A percentile compares a stretch with the other conserved stretches of the same genome.
Evolutionary conservation across 805 yeast species (phyloP).

Genomic region (Torulaspora indica): DNA sequence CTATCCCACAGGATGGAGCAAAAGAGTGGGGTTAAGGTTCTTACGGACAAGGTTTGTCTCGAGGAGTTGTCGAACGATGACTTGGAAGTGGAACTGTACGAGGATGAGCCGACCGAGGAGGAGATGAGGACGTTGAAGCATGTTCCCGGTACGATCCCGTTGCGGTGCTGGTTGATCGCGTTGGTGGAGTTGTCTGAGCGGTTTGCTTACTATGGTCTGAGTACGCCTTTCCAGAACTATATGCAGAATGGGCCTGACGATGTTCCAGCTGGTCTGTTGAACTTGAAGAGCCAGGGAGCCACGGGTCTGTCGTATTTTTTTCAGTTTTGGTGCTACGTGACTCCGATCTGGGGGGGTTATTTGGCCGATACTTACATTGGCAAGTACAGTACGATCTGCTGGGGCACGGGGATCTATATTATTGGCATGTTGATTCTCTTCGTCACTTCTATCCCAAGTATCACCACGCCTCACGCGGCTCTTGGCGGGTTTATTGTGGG

Average conservation of each 20-base stretch:
- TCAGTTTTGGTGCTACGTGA: conserved; percentile 78
- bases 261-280: conserved; percentile 51
- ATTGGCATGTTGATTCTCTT: conserved; percentile 60
- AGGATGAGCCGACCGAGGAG: conserved; percentile 30
- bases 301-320: conserved; percentile 69
- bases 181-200: conserved; percentile 77
- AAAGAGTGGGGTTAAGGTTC: conserved; percentile 2
- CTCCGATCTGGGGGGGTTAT: conserved; percentile 74
- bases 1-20: conserved; percentile 3
- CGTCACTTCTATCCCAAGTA: conserved; percentile 60
- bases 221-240: conserved; percentile 73
- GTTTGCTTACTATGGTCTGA: conserved; percentile 73
- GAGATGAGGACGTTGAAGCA: conserved; percentile 30
- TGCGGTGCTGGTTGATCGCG: conserved; percentile 48
- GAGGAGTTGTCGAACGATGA: conserved; percentile 6
- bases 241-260: conserved; percentile 53
- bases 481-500: conserved; percentile 53
- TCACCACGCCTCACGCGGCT: conserved; percentile 48
- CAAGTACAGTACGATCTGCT: conserved; percentile 61
- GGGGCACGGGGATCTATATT: conserved; percentile 55
- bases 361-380: conserved; percentile 73
- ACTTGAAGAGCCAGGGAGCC: conserved; percentile 57
- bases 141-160: conserved; percentile 44
- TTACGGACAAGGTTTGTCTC: conserved; percentile 7
- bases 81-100: conserved; percentile 8